Evolutionary conservation across 768 basidiomycete genomes (phyloP).

Genomic region (Russula sp.): DNA sequence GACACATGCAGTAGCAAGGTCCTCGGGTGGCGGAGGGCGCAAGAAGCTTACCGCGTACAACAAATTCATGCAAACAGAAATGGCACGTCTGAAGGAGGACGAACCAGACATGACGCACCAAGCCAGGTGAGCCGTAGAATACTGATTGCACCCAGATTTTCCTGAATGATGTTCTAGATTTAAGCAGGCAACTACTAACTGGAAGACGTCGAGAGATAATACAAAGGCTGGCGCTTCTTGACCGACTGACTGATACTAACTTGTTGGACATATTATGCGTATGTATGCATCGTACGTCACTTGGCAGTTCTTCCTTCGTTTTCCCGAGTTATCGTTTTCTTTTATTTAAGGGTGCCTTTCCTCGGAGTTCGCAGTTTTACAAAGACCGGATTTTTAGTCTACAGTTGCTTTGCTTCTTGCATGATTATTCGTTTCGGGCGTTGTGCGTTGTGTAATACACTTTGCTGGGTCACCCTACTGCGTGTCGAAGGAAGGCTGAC

Average conservation of each 20-base stretch:
- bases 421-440: constrained; percentile 5
- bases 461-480: not conserved
- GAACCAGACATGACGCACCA: constrained; percentile 70
- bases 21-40: constrained; percentile 49
- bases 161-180: constrained; percentile 45
- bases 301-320: not conserved
- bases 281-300: not conserved
- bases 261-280: constrained; percentile 7
- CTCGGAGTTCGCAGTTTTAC: constrained; percentile 7
- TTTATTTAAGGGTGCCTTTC: not conserved
- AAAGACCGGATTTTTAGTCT: constrained; percentile 20
- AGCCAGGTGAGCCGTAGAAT: constrained; percentile 53
- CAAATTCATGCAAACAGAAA: constrained; percentile 76
- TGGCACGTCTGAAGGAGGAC: constrained; percentile 73
- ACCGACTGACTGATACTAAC: constrained; percentile 6
- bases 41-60: constrained; percentile 72
- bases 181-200: constrained; percentile 71
- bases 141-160: not conserved
- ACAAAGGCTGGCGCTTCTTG: constrained; percentile 26
- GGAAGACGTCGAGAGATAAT: constrained; percentile 70
- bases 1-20: constrained; percentile 44
- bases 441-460: constrained; percentile 20
- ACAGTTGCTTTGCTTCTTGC: constrained; percentile 8
- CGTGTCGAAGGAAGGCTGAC: not conserved
- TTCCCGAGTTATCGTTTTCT: constrained; percentile 1